Conservation (phyloP, 1,139 yeast genomes). For the Magnusiomyces suaveolens region DNA sequence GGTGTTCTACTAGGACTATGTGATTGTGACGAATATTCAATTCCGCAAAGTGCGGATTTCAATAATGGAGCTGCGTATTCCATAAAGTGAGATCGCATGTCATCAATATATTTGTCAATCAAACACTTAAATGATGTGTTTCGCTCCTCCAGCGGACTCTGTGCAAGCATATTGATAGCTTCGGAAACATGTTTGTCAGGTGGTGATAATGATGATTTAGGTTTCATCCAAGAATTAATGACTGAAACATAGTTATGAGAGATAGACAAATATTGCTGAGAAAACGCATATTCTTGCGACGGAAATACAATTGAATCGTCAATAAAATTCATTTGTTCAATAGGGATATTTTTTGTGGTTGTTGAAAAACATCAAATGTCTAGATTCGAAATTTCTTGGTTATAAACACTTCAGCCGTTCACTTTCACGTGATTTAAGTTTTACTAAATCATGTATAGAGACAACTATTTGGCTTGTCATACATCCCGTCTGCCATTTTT, state of each 20-base stretch:
- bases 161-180: background rate
- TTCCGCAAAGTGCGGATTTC: background rate
- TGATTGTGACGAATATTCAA: background rate
- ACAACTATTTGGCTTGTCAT: too few relatives aligned
- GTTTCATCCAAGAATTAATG: background rate
- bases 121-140: background rate
- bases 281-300: background rate
- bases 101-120: background rate
- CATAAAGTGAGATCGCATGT: background rate
- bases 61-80: background rate
- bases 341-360: too few relatives aligned
- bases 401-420: too few relatives aligned
- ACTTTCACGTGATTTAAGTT: too few relatives aligned
- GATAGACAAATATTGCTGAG: background rate
- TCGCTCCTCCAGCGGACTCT: background rate
- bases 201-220: background rate
- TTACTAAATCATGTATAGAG: too few relatives aligned
- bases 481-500: too few relatives aligned
- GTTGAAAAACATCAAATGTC: too few relatives aligned
- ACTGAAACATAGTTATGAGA: background rate
- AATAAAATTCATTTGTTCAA: background rate
- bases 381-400: too few relatives aligned
- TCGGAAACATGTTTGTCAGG: background rate
- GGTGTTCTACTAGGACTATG: background rate
- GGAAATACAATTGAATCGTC: background rate